Base-by-base conservation (phyloP, 1,284 basidiomycete genomes). In the Puccinia triticina region DNA sequence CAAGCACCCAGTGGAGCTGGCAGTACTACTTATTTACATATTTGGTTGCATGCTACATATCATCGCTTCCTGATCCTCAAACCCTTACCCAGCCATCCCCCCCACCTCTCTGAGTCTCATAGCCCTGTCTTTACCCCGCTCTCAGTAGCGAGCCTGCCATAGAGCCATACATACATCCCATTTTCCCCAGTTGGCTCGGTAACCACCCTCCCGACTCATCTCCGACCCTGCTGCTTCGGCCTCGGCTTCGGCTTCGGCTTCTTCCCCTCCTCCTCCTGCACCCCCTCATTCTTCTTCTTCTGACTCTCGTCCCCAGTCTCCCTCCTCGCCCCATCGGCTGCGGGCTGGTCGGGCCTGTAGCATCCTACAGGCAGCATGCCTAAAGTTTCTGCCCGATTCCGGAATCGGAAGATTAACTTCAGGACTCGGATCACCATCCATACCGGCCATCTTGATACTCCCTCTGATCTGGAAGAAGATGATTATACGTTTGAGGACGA, bases 381-480 rank as follows among this genome's bases (percentile, higher is more conserved):
- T 48, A 81, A 81, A 59, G 78, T 83, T 32, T 85, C 85, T 76
- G 84, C 84, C 64, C 85, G 86, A 69, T 86, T 86, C 82, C 86
- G 86, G 61, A 86, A 85, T 84, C 85, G 86, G 77, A 86, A 86
- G 83, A 85, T 86, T 84, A 85, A 85, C 61, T 86, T 85, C 84
- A 86, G 86, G 83, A 84, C 85, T 43, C 85, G 85, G 29, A 85
- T 86, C 83, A 77, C 84, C 48, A 84, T 86, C 82, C 84, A 83
- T 59, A 83, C 84, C 66, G 86, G 86, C 66, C 61, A 79, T 18
- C 83, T 84, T 67, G 85, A 84, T 46, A 80, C 84, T 61, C 81
- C 82, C 11, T 84, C 83, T 66, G 84, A 84, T 26, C 84, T 85
- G n/a, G 84, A 83, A 71, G 83, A 84, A 72, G 84, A 84, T 64